These are phyloP conservation scores for Solanum hybrid DNA, from an alignment of 305 asterid species.

Conservation along the genomic window DNA sequence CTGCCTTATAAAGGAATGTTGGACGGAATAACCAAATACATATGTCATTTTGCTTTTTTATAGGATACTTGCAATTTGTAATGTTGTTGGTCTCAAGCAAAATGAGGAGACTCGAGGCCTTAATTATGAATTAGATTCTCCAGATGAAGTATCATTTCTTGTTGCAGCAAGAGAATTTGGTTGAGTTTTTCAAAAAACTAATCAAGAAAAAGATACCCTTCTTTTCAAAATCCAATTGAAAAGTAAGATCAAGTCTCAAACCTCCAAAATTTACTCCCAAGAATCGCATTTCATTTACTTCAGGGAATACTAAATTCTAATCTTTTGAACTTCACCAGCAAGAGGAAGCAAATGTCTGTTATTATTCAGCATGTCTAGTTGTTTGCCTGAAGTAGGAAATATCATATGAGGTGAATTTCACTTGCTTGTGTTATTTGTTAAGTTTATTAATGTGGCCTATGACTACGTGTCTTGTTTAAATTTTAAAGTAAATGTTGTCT, in stretches of 20 bases:
- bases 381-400: too few species aligned
- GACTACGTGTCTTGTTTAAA: not conserved
- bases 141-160: conserved; percentile 83
- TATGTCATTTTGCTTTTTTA: conserved; percentile 21
- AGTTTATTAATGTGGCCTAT: not conserved
- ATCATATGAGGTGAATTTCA: not conserved
- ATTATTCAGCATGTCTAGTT: conserved; percentile 52
- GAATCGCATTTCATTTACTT: not conserved
- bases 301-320: conserved; percentile 78
- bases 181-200: conserved; percentile 68
- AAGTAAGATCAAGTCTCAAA: conserved; percentile 2
- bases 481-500: not conserved
- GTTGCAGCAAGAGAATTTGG: conserved; percentile 92
- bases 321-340: conserved; percentile 82
- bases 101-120: conserved; percentile 44
- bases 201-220: conserved; percentile 56
- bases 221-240: conserved; percentile 12
- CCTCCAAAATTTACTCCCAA: not conserved
- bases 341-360: conserved; percentile 87
- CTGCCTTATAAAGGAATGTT: too few species aligned
- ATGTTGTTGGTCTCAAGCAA: conserved; percentile 71
- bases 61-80: conserved; percentile 36
- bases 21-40: too few species aligned
- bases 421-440: not conserved
- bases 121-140: conserved; percentile 81